phyloP scores from a whole-genome alignment of 805 yeast genomes.

The Zygoascus flipseniorum region DNA sequence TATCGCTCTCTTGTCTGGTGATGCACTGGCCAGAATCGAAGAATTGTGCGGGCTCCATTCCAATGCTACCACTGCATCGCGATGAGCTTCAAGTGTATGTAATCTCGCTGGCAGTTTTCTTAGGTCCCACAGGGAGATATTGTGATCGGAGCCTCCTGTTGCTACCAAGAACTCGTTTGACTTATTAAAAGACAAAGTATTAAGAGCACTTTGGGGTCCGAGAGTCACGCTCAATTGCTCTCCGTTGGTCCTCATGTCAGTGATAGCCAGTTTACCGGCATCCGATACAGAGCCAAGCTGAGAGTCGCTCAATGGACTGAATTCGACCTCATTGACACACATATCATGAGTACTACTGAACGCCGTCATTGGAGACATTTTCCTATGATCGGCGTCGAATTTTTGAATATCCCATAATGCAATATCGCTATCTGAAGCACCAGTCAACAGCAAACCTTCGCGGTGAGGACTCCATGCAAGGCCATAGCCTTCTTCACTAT shows the following conservation, averaged over 20 bases:
- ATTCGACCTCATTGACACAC: slow-evolving; percentile 62
- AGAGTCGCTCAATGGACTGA: slow-evolving; percentile 55
- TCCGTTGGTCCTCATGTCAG: slow-evolving; percentile 42
- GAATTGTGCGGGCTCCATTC: slow-evolving; percentile 62
- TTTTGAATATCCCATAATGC: slow-evolving; percentile 59
- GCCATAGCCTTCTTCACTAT: slow-evolving; percentile 46
- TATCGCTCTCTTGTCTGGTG: slow-evolving; percentile 53
- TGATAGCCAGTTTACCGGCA: slow-evolving; percentile 39
- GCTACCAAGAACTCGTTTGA: slow-evolving; percentile 49
- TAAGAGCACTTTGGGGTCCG: slow-evolving; percentile 9
- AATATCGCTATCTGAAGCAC: slow-evolving; percentile 55
- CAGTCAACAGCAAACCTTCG: slow-evolving; percentile 51
- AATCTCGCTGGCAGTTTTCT: slow-evolving; percentile 33
- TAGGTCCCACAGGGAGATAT: slow-evolving; percentile 55
- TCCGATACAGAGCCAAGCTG: slow-evolving; percentile 65
- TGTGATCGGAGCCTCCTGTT: slow-evolving; percentile 57
- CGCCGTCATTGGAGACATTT: slow-evolving; percentile 19
- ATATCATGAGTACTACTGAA: slow-evolving; percentile 33
- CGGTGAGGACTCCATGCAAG: slow-evolving; percentile 62
- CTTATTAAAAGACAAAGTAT: slow-evolving; percentile 50
- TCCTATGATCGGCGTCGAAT: slow-evolving; percentile 25
- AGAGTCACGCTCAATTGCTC: slow-evolving; percentile 4
- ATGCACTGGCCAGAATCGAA: slow-evolving; percentile 53
- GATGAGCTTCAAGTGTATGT: slow-evolving; percentile 34
- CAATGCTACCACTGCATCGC: slow-evolving; percentile 50